Evolutionary conservation across 2,329 filamentous ascomycete species (phyloP).

Genomic region (Esteya vermicola): DNA sequence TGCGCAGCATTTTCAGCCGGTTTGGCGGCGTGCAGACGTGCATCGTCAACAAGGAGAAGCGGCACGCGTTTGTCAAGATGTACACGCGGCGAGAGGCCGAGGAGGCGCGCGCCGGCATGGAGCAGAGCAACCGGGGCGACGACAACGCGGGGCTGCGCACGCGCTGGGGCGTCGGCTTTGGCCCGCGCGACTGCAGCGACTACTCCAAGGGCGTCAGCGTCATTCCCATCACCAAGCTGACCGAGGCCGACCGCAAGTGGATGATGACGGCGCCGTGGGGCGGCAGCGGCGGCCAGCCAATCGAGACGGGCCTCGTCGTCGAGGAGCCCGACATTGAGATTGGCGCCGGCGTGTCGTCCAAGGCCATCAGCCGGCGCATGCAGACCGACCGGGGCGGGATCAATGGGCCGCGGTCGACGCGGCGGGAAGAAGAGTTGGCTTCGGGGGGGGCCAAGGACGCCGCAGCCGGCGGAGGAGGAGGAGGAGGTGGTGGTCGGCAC

Average conservation of each 20-base stretch:
- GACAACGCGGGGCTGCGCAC: slow-evolving; percentile 72
- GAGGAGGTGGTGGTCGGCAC: slow-evolving; percentile 11
- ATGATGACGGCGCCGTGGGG: slow-evolving; percentile 88
- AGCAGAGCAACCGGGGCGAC: slow-evolving; percentile 49
- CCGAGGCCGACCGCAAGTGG: slow-evolving; percentile 95
- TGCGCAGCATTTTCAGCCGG: slow-evolving; percentile 64
- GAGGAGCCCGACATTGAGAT: slow-evolving; percentile 99
- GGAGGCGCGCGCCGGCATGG: slow-evolving; percentile 74
- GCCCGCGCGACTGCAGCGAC: slow-evolving; percentile 91
- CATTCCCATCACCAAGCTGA: slow-evolving; percentile 84
- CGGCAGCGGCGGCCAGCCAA: slow-evolving; percentile 70
- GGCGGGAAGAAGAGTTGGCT: slow-evolving; percentile 20
- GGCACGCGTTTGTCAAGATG: slow-evolving; percentile 99
- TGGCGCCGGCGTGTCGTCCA: slow-evolving; percentile 89
- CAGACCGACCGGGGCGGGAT: slow-evolving; percentile 53
- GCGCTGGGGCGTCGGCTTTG: slow-evolving; percentile 94
- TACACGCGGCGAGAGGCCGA: slow-evolving; percentile 76
- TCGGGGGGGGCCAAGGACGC: neutral
- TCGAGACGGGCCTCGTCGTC: slow-evolving; percentile 74
- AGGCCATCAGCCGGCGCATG: slow-evolving; percentile 61
- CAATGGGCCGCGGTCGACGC: slow-evolving; percentile 50
- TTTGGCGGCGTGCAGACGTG: slow-evolving; percentile 90
- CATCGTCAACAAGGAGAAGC: slow-evolving; percentile 96
- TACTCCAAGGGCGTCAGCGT: slow-evolving; percentile 84
- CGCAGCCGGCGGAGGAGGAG: slow-evolving; percentile 10